phyloP scores from a whole-genome alignment of 108 stramenopile genomes.

The Seminavis robusta region DNA sequence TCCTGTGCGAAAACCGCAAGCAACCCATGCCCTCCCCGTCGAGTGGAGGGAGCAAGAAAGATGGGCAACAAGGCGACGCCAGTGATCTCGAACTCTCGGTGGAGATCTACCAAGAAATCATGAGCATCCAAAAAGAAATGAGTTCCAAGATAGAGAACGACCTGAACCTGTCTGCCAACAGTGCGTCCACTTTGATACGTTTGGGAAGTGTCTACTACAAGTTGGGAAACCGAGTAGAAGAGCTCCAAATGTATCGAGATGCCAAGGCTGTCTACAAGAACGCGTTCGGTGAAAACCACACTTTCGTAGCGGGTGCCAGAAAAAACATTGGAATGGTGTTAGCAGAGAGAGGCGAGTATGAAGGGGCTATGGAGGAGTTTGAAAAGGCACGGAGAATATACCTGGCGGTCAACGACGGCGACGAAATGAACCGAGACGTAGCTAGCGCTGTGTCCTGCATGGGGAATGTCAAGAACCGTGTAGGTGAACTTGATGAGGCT shows the following conservation, averaged over 20 bases:
- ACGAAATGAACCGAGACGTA: constrained; percentile 62
- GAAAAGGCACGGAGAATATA: constrained; percentile 63
- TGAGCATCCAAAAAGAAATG: constrained; percentile 39
- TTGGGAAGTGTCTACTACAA: constrained; percentile 80
- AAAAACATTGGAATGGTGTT: constrained; percentile 85
- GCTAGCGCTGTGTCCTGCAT: constrained; percentile 81
- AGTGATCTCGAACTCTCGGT: constrained; percentile 59
- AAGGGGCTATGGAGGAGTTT: constrained; percentile 60
- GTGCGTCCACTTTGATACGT: constrained; percentile 66
- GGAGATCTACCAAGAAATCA: constrained; percentile 54
- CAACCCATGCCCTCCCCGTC: too few relatives aligned
- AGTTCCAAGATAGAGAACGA: constrained; percentile 24
- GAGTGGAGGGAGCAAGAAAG: not conserved
- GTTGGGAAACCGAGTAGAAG: constrained; percentile 61
- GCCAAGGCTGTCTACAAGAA: constrained; percentile 56
- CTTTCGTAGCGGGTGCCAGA: constrained; percentile 71
- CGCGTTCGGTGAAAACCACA: constrained; percentile 60
- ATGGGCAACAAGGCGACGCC: not conserved
- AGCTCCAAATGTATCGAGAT: constrained; percentile 61
- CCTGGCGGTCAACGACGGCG: constrained; percentile 35
- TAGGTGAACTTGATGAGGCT: constrained; percentile 72
- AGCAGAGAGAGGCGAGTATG: constrained; percentile 69
- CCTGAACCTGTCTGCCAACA: constrained; percentile 28
- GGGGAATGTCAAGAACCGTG: constrained; percentile 76
- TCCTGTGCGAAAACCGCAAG: constrained; percentile 17